Percentiles rank a stretch among this genome's conserved stretches.
Evolutionary conservation across 129 eudicot genomes (phyloP).

Genomic region (Flaveria sonorensis): DNA sequence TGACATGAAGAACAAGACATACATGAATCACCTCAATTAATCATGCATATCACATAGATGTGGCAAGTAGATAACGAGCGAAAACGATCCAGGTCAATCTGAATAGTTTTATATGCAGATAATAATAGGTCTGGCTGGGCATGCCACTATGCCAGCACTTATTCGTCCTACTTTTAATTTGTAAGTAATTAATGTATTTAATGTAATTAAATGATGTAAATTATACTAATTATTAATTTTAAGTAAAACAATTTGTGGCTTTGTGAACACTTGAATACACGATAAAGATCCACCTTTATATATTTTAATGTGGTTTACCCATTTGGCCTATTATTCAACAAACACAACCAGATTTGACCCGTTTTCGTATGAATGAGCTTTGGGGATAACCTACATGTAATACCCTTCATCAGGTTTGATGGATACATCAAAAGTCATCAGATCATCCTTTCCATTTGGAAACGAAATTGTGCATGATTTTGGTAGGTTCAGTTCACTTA

Average conservation of each 20-base stretch:
- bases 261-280: conserved; percentile 11
- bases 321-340: conserved; percentile 3
- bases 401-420: conserved; percentile 69
- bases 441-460: conserved; percentile 63
- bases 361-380: not conserved
- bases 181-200: not conserved
- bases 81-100: not conserved
- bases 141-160: not conserved
- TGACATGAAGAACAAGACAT: not conserved
- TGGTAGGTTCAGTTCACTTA: conserved; percentile 57
- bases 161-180: not conserved
- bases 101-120: not conserved
- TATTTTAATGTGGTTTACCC: not conserved
- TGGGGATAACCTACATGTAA: conserved; percentile 46
- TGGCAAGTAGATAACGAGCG: not conserved
- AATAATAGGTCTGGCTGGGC: not conserved
- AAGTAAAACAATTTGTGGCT: not conserved
- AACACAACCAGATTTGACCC: not conserved
- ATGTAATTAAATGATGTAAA: not conserved
- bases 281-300: not conserved
- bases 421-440: conserved; percentile 59
- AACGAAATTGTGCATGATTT: conserved; percentile 49
- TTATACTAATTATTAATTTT: not conserved
- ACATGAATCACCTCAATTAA: not conserved
- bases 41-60: not conserved